A percentile compares a stretch with the other conserved stretches of the same genome.
These are phyloP conservation scores for Tylopilus sp. DNA, from an alignment of 1,284 basidiomycete genomes.

Conservation along the genomic window DNA sequence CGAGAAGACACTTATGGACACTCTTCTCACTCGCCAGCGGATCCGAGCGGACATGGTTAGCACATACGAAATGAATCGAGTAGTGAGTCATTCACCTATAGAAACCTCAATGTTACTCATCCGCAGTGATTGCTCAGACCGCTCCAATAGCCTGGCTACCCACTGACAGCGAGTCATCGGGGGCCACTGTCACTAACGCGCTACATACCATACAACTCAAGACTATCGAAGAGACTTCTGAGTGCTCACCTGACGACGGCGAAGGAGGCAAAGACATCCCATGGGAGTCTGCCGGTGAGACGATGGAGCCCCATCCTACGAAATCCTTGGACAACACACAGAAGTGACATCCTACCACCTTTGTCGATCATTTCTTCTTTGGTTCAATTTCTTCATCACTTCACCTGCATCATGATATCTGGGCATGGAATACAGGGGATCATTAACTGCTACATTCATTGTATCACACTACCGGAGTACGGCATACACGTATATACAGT, in stretches of 20 bases:
- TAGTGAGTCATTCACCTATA: background rate
- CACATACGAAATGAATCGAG: slow-evolving; percentile 1
- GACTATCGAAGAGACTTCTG: background rate
- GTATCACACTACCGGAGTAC: background rate
- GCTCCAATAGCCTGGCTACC: background rate
- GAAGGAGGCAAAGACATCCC: background rate
- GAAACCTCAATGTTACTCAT: background rate
- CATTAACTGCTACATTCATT: background rate
- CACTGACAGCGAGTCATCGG: background rate
- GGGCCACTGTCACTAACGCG: background rate
- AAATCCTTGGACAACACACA: background rate
- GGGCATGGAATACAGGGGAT: background rate
- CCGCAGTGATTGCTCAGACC: background rate
- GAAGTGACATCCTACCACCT: background rate
- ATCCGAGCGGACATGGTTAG: slow-evolving; percentile 15
- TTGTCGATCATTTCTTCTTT: background rate
- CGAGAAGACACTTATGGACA: slow-evolving; percentile 24
- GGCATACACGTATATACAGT: background rate
- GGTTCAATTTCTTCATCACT: background rate
- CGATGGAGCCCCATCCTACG: background rate
- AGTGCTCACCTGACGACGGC: background rate
- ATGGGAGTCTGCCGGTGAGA: background rate
- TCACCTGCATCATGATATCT: background rate
- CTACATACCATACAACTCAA: background rate
- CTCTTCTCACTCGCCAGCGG: slow-evolving; percentile 17